Evolutionary conservation across 352 stramenopile species (phyloP), one percentile per base, ranked within the genome.

Genomic region (Globisporangium iwayamae): DNA sequence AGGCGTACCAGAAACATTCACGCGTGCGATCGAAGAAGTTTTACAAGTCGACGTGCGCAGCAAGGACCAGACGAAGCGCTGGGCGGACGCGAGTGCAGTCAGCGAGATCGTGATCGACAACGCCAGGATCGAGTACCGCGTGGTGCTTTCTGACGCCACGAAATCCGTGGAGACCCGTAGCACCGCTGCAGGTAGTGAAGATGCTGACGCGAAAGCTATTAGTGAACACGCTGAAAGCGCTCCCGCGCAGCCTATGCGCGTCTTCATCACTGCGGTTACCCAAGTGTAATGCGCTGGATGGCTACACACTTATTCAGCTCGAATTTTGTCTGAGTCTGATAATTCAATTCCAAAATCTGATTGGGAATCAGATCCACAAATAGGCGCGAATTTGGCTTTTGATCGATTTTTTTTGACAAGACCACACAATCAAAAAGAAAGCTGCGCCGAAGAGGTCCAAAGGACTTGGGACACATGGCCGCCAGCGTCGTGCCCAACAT

Each of bases 11-110:
- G 57, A 66, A 1, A 53, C 45, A 0, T 82, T 91, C 47, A 63
- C 76, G 5, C 56, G 62, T 34, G 76, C 81, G 9, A 83, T 93
- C 50, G 70, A 90, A 61, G 64, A 93, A 53, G 79, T 93, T 8
- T 61, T 93, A 56, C 73, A 75, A 60, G 82, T 85, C 16, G 84
- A 93, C 36, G 81, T 93, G 22, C 84, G 84, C 32, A 93, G 84
- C 68, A 90, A 89, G 66, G 75, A 89, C 46, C 82, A 89, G 41
- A 93, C 83, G 14, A 73, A 73, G 62, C 73, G 79, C 4, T 85
- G 72, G 69, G 70, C 68, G 25, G 72, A 66, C 14, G 56, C 66
- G 1, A 65, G 71, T 30, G 67, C 71, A 51, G 57, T 75, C 32
- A 89, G 76, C 52, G 63, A 73, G 28, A 69, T 91, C n/a, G 62